phyloP scores from a whole-genome alignment of 139 green algal species.

The Chlorella vulgaris region DNA sequence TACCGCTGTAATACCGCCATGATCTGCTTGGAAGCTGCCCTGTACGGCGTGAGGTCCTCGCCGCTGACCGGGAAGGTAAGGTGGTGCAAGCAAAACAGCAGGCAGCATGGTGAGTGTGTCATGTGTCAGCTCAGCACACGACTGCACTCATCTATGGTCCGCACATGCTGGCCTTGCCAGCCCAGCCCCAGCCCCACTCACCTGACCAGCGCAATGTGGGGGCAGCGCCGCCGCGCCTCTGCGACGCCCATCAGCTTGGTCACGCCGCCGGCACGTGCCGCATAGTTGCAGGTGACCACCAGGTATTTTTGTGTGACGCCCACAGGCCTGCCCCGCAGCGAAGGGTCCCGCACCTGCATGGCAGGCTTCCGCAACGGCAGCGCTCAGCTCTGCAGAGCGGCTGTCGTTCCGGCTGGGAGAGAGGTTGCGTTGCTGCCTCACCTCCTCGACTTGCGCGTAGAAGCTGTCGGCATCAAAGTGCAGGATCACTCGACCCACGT shows the following conservation, averaged over 20 bases:
- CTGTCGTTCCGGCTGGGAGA: constrained; percentile 48
- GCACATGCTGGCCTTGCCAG: not conserved
- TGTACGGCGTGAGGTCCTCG: constrained; percentile 74
- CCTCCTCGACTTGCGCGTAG: constrained; percentile 81
- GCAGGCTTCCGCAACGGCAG: no score
- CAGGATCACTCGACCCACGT: constrained; percentile 56
- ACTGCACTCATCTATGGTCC: no score
- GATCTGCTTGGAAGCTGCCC: constrained; percentile 50
- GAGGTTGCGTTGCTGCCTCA: constrained; percentile 52
- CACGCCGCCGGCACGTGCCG: constrained; percentile 69
- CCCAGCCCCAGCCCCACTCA: not conserved
- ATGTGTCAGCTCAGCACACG: not conserved
- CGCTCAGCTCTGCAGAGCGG: no score
- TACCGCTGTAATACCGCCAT: constrained; percentile 41
- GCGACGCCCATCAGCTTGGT: constrained; percentile 80
- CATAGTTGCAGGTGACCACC: constrained; percentile 87
- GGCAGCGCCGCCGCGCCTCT: constrained; percentile 64
- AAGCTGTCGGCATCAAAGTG: constrained; percentile 82
- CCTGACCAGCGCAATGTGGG: constrained; percentile 62
- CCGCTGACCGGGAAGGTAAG: constrained; percentile 31
- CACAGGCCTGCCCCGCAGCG: constrained; percentile 22
- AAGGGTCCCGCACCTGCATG: constrained; percentile 68
- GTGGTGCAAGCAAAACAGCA: not conserved
- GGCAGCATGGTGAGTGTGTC: not conserved
- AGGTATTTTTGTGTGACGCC: constrained; percentile 84